Evolutionary conservation across 2,329 filamentous ascomycete genomes (phyloP), one percentile per base, ranked within the genome.

Genomic region (Gyromitra esculenta): DNA sequence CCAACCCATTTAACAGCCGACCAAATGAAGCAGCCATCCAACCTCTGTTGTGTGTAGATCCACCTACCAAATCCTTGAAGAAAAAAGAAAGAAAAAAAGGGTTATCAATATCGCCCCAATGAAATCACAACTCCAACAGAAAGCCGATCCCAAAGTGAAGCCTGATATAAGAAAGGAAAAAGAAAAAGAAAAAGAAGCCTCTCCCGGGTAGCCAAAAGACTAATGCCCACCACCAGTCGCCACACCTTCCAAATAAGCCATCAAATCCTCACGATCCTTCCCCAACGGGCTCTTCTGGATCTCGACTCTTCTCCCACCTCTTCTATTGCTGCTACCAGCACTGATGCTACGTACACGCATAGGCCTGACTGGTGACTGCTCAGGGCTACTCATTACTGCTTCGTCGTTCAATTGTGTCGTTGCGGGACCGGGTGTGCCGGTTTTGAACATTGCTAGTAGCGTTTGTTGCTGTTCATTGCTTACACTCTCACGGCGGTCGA

Each of bases 291-390:
- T 79, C 7, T 39, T 77, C 15, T 52, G 64, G 11, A 62, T 41
- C 48, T 73, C 66, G 7, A 13, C 56, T 35, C 21, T 74, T 66
- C 64, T 52, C 52, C 15, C 67, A 21, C 25, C 37, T 52, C 15
- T 65, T 50, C 66, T 65, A 8, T 75, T 73, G 9, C 41, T 54
- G 13, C 63, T 39, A 9, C 62, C 56, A n/a, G 59, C 85, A 85
- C 84, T 86, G 86, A 81, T 82, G 84, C 56, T 83, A 81, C 82
- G 87, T 88, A 77, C 83, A 81, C 50, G 83, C 72, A 81, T 87
- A 80, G 76, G 87, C 86, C 39, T 85, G 77, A 76, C 84, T 5
- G 66, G 62, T 4, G 52, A 56, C 50, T 50, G 64, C 43, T 78
- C 77, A 11, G 78, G 73, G 25, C 73, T 76, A 8, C 59, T 69